Percentiles rank a stretch among this genome's conserved stretches.
Conservation (phyloP, 2,329 filamentous ascomycete genomes). For the Aspergillus ochraceoroseus region DNA sequence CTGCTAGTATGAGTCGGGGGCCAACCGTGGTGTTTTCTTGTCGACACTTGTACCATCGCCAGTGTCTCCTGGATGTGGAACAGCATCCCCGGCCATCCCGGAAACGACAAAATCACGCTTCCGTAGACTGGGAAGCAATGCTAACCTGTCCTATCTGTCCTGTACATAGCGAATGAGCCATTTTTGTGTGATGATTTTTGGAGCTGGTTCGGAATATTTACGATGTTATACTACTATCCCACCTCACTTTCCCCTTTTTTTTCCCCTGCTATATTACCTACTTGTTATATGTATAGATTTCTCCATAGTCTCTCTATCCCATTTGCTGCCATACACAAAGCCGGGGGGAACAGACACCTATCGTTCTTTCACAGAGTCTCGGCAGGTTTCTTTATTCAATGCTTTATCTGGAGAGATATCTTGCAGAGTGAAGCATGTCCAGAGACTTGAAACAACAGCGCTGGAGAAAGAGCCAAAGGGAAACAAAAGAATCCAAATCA, state of each 20-base stretch:
- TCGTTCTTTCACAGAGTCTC: no score
- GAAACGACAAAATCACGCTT: conserved; percentile 18
- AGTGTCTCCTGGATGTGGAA: conserved; percentile 38
- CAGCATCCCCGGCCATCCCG: conserved; percentile 10
- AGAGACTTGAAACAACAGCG: no score
- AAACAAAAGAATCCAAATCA: background rate
- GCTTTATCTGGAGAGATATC: no score
- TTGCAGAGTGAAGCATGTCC: no score
- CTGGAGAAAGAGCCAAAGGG: no score
- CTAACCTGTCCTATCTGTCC: conserved; percentile 28
- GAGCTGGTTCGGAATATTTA: background rate
- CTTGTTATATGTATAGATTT: no score
- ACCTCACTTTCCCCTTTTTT: no score
- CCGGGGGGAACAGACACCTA: no score
- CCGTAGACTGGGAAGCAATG: conserved; percentile 25
- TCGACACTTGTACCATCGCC: conserved; percentile 47
- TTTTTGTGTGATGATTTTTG: conserved; percentile 11
- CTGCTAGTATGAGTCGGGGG: conserved; percentile 10
- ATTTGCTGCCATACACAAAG: no score
- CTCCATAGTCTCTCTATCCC: no score
- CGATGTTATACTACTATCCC: conserved; percentile 5
- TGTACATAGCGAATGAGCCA: conserved; percentile 36
- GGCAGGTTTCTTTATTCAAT: no score
- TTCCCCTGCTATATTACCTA: no score
- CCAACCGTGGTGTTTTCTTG: conserved; percentile 47